Evolutionary conservation across 2,329 filamentous ascomycete species (phyloP), one percentile per base, ranked within the genome.

Genomic region (Xylaria sp.): DNA sequence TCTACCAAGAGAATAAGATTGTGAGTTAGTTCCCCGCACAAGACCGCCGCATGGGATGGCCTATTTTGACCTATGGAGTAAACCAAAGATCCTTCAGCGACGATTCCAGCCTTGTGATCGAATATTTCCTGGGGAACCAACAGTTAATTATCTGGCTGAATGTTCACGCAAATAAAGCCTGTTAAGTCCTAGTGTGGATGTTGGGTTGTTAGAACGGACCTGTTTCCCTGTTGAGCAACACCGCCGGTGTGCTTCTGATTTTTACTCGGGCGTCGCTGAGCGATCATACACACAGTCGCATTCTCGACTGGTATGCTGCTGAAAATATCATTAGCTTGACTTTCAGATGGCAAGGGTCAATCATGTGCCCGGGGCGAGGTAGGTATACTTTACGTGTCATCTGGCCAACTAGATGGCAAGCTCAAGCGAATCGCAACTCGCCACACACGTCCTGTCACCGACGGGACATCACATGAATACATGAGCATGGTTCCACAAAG

Each of bases 181-280:
- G 4, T 3, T n/a, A 10, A 35, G 60, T 47, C 54, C 53, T 54
- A 40, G 35, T 66, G 59, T 44, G 42, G 58, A 42, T 58, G 29
- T 21, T 32, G 9, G 42, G 13, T 10, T 8, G 18, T 2, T 21
- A 13, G 27, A 16, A 35, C 65, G 60, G 65, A 25, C 21, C 29
- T 54, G 35, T 54, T 67, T 64, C 65, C 60, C 18, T 57, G 60
- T 67, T 60, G 25, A 42, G 65, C 47, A 64, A 60, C 47, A 60
- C 13, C 54, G 47, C 65, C 55, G 54, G 18, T 42, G 23, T 29
- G 37, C 23, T 25, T 63, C 54, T 50, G n/a, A 42, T n/a, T 37
- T 60, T 13, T 29, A 54, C n/a, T 37, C 21, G 16, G 29, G 23
- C 16, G 18, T 44, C 4, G 10, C 44, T 29, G 21, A 63, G 32